These are phyloP conservation scores for Aspergillus fischeri DNA, from an alignment of 2,329 filamentous ascomycete genomes.

Conservation along the genomic window DNA sequence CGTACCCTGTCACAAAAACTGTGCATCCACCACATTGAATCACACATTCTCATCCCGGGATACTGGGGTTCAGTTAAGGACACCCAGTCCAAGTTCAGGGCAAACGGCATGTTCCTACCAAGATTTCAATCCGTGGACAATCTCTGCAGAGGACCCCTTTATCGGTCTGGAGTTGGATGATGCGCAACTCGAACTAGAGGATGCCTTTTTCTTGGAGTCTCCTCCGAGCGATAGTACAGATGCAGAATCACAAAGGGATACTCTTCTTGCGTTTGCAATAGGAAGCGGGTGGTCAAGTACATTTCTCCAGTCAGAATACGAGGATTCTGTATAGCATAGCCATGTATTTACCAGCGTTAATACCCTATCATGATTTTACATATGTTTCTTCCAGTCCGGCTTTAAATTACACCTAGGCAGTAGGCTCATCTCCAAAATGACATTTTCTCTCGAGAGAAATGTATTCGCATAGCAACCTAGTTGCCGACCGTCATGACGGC, in stretches of 20 bases:
- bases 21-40: background rate
- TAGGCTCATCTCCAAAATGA: no score
- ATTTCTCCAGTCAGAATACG: background rate
- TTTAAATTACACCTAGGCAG: no score
- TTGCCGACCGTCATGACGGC: no score
- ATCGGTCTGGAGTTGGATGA: background rate
- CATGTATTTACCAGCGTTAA: background rate
- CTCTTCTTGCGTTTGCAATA: background rate
- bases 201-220: background rate
- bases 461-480: no score
- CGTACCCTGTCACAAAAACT: background rate
- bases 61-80: background rate
- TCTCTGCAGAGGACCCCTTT: background rate
- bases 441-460: no score
- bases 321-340: background rate
- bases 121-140: background rate
- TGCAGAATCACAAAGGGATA: background rate
- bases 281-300: background rate
- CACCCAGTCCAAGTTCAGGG: background rate
- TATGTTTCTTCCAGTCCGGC: no score
- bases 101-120: background rate
- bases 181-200: background rate
- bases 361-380: background rate
- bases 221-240: background rate
- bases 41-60: background rate